A percentile compares a stretch with the other conserved stretches of the same genome.
Conservation (phyloP, 805 yeast genomes). For the Candida morakotiae region DNA sequence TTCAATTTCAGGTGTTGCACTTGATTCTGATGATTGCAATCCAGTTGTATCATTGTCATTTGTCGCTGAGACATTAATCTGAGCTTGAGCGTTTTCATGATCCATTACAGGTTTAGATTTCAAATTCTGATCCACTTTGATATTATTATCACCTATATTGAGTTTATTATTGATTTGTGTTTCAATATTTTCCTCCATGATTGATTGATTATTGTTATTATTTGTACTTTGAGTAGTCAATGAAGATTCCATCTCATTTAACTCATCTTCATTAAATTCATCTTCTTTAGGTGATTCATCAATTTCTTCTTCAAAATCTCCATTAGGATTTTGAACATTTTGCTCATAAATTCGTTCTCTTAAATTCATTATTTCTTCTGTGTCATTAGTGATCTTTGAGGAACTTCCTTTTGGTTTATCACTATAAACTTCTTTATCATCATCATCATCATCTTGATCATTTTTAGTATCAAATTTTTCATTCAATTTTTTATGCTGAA, state of each 20-base stretch:
- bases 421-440: conserved; percentile 9
- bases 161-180: not conserved
- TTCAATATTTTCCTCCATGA: not conserved
- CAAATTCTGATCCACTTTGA: too few relatives aligned
- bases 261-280: too few relatives aligned
- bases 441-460: conserved; percentile 6
- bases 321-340: conserved; percentile 9
- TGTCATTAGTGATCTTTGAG: conserved; percentile 22
- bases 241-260: too few relatives aligned
- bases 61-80: too few relatives aligned
- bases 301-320: not conserved
- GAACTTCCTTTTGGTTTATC: conserved; percentile 9
- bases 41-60: too few relatives aligned
- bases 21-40: not conserved
- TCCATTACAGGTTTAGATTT: too few relatives aligned
- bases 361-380: conserved; percentile 33
- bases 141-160: too few relatives aligned
- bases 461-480: conserved; percentile 7
- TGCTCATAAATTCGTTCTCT: conserved; percentile 30
- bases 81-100: too few relatives aligned
- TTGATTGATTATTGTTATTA: too few relatives aligned
- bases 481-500: conserved; percentile 12
- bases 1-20: conserved; percentile 1
- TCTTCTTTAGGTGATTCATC: conserved; percentile 2
- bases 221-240: too few relatives aligned